A percentile compares a stretch with the other conserved stretches of the same genome.
These are phyloP conservation scores for Sporodiniella umbellata DNA, from an alignment of 371 early-diverging fungal species.

Conservation along the genomic window DNA sequence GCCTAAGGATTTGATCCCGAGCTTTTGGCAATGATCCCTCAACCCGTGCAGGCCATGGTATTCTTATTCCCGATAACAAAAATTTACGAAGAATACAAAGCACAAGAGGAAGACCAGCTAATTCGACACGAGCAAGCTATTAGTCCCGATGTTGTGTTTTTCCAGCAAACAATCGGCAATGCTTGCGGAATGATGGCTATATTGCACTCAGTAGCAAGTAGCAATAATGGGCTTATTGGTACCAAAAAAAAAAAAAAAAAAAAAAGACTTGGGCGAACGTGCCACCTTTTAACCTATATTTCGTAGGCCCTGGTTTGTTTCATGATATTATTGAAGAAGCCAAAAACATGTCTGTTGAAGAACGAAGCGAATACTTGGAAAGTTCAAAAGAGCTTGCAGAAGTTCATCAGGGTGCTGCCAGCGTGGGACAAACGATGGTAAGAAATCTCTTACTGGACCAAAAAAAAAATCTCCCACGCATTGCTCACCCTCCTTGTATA, in stretches of 20 bases:
- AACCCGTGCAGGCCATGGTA: slow-evolving; percentile 77
- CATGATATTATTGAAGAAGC: slow-evolving; percentile 60
- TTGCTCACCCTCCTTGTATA: not conserved
- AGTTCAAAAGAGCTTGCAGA: slow-evolving; percentile 49
- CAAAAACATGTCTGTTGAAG: slow-evolving; percentile 57
- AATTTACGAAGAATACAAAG: slow-evolving; percentile 55
- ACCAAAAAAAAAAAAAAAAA: slow-evolving; percentile 1
- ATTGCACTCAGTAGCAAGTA: slow-evolving; percentile 71
- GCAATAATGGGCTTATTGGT: slow-evolving; percentile 39
- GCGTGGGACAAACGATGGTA: slow-evolving; percentile 77
- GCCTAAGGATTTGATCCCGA: slow-evolving; percentile 81
- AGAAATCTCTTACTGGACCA: not conserved
- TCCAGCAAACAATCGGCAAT: slow-evolving; percentile 87
- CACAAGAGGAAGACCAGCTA: slow-evolving; percentile 52
- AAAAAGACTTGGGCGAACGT: not conserved
- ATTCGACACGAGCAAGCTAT: slow-evolving; percentile 49
- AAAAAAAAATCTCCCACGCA: not conserved
- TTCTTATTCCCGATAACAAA: slow-evolving; percentile 70
- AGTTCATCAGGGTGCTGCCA: slow-evolving; percentile 61
- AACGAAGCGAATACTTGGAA: slow-evolving; percentile 72
- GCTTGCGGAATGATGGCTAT: slow-evolving; percentile 91
- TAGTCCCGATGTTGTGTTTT: slow-evolving; percentile 67
- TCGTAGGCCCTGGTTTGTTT: slow-evolving; percentile 56
- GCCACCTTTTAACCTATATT: not conserved
- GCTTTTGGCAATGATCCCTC: slow-evolving; percentile 73